Percentiles rank a stretch among this genome's conserved stretches.
Evolutionary conservation across 306 rosid genomes (phyloP).

Genomic region (Lagenaria siceraria): DNA sequence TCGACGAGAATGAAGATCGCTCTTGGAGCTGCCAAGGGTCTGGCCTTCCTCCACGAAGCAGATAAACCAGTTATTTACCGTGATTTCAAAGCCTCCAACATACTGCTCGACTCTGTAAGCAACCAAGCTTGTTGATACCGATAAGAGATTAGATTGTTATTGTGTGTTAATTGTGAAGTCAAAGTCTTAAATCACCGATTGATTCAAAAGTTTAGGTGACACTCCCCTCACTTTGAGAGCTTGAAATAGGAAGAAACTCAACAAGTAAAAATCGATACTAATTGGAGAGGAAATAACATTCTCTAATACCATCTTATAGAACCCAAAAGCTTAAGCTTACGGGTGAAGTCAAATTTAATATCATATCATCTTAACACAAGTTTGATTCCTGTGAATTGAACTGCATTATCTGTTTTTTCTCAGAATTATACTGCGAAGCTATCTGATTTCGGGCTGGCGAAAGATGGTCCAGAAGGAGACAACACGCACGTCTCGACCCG

Average conservation of each 20-base stretch:
- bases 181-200: no score
- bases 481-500: conserved; percentile 15
- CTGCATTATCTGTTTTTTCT: not conserved
- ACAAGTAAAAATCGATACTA: no score
- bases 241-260: no score
- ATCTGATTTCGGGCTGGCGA: conserved; percentile 13
- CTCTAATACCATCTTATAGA: no score
- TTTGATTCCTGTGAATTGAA: not conserved
- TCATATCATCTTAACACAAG: no score
- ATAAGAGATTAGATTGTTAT: not conserved
- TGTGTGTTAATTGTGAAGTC: not conserved
- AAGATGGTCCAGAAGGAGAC: conserved; percentile 18
- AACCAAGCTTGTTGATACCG: not conserved
- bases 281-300: no score
- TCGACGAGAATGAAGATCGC: conserved; percentile 39
- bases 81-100: conserved; percentile 40
- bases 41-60: conserved; percentile 32
- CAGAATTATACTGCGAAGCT: conserved; percentile 11
- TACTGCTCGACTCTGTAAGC: conserved; percentile 42
- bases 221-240: no score
- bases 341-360: no score
- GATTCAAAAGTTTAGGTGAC: no score
- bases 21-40: conserved; percentile 31
- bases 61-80: conserved; percentile 37
- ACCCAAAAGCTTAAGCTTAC: no score